Conservation (phyloP, 345 rosid species). For the Nephelium lappaceum region DNA sequence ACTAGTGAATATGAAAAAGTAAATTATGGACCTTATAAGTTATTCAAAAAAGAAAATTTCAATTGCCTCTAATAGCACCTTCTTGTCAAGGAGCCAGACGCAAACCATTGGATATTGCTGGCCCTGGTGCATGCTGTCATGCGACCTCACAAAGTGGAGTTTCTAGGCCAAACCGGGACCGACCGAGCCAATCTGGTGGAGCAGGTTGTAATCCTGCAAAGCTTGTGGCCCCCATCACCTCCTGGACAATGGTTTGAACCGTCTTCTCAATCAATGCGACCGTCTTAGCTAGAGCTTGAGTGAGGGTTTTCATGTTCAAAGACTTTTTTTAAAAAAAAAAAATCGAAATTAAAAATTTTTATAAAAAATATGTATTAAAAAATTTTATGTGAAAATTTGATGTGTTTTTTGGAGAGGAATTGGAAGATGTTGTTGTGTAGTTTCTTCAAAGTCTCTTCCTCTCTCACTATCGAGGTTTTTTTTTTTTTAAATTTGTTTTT, state of each 20-base stretch:
- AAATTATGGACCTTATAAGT: too few relatives aligned
- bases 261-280: slow-evolving; percentile 96
- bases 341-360: background rate
- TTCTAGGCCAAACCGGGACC: slow-evolving; percentile 96
- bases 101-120: slow-evolving; percentile 93
- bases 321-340: slow-evolving; percentile 68
- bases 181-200: slow-evolving; percentile 96
- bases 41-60: too few relatives aligned
- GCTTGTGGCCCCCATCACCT: slow-evolving; percentile 93
- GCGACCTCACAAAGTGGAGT: slow-evolving; percentile 74
- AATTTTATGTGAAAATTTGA: background rate
- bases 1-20: too few relatives aligned
- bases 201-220: slow-evolving; percentile 89
- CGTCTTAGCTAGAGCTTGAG: slow-evolving; percentile 93
- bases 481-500: too few relatives aligned
- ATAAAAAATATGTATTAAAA: background rate
- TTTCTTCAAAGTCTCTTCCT: background rate
- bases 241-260: slow-evolving; percentile 95
- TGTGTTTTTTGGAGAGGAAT: background rate
- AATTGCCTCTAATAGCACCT: slow-evolving; percentile 71
- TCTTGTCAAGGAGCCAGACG: slow-evolving; percentile 95
- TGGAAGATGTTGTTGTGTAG: background rate
- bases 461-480: too few relatives aligned
- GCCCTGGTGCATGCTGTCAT: slow-evolving; percentile 58
- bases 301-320: slow-evolving; percentile 84